Evolutionary conservation across 192 early-diverging fungal genomes (phyloP).

Genomic region (Linnemannia zychae): DNA sequence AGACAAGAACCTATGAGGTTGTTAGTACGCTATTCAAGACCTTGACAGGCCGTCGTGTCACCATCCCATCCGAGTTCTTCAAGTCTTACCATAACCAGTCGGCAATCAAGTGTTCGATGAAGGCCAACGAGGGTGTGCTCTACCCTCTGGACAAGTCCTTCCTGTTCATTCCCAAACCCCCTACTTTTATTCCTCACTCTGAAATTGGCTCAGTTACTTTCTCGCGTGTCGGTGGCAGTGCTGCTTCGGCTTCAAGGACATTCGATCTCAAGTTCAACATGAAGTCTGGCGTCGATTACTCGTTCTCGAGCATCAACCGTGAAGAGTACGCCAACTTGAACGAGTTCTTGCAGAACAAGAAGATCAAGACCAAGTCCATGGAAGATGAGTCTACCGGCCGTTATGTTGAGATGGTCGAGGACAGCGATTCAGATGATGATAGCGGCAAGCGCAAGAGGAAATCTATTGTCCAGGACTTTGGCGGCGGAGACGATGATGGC

Average conservation of each 20-base stretch:
- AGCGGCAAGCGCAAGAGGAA: conserved; percentile 48
- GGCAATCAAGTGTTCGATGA: conserved; percentile 95
- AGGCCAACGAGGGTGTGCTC: conserved; percentile 95
- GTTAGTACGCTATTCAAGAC: conserved; percentile 89
- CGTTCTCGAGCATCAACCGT: conserved; percentile 90
- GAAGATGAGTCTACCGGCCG: conserved; percentile 46
- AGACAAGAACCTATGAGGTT: conserved; percentile 88
- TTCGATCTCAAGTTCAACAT: conserved; percentile 97
- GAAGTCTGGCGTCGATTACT: conserved; percentile 80
- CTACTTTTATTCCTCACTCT: conserved; percentile 87
- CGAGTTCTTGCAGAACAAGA: conserved; percentile 85
- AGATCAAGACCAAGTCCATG: conserved; percentile 79
- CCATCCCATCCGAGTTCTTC: conserved; percentile 70
- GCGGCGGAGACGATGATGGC: conserved; percentile 67
- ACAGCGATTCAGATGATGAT: conserved; percentile 51
- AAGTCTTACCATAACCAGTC: conserved; percentile 78
- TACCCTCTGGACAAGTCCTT: conserved; percentile 97
- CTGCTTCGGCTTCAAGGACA: conserved; percentile 75
- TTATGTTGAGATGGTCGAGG: conserved; percentile 43
- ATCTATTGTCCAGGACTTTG: conserved; percentile 51
- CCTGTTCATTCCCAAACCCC: conserved; percentile 93
- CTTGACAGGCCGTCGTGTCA: conserved; percentile 83
- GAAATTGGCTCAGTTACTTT: conserved; percentile 93
- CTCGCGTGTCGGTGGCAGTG: conserved; percentile 76
- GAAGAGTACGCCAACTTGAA: conserved; percentile 91